Percentiles rank a stretch among this genome's conserved stretches.
These are phyloP conservation scores for Omphalotus olearius DNA, from an alignment of 1,284 basidiomycete species.

Conservation along the genomic window DNA sequence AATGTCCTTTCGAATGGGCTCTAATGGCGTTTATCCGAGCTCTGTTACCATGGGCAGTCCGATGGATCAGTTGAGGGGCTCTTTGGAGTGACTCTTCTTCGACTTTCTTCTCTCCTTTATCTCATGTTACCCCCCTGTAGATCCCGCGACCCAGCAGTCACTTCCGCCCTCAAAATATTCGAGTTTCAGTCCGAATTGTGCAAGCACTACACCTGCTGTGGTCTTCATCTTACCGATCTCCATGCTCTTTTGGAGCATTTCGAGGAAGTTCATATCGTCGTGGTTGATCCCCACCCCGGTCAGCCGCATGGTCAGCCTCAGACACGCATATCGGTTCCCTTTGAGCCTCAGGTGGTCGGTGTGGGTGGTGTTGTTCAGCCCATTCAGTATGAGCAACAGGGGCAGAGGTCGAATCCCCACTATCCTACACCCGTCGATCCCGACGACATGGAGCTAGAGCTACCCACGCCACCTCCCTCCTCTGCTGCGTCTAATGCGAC, in stretches of 20 bases:
- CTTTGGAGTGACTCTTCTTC: conserved; percentile 51
- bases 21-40: conserved; percentile 40
- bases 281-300: conserved; percentile 49
- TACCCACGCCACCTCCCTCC: conserved; percentile 32
- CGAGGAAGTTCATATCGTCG: conserved; percentile 78
- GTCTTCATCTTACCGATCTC: conserved; percentile 72
- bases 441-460: conserved; percentile 78
- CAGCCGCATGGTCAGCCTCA: conserved; percentile 26
- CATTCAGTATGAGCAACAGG: conserved; percentile 18
- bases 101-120: conserved; percentile 29
- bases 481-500: conserved; percentile 43
- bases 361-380: conserved; percentile 16
- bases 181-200: conserved; percentile 73
- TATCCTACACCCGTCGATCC: conserved; percentile 54
- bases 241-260: conserved; percentile 87
- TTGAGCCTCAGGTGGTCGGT: conserved; percentile 34
- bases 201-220: conserved; percentile 83
- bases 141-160: conserved; percentile 43
- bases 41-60: conserved; percentile 54
- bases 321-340: conserved; percentile 40
- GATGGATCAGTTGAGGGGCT: conserved; percentile 51
- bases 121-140: conserved; percentile 56
- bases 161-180: conserved; percentile 63
- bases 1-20: conserved; percentile 60
- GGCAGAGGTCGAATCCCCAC: conserved; percentile 19